Percentiles rank a stretch among this genome's conserved stretches.
These are phyloP conservation scores for Colletotrichum coccodes DNA, from an alignment of 2,329 filamentous ascomycete genomes.

Conservation along the genomic window DNA sequence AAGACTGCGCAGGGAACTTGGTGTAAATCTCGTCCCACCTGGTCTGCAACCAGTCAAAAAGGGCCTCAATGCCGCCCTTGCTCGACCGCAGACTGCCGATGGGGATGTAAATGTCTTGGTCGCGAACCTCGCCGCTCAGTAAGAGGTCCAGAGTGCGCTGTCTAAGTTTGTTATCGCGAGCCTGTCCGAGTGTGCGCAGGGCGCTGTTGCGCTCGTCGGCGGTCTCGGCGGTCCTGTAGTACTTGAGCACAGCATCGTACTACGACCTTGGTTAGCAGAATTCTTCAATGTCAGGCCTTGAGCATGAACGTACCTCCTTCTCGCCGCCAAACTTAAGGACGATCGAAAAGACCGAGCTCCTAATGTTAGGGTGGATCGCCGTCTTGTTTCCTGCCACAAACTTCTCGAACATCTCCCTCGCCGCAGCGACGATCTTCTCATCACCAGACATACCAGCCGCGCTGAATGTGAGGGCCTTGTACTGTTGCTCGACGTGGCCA, in stretches of 20 bases:
- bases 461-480: conserved; percentile 92
- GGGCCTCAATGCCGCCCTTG: conserved; percentile 78
- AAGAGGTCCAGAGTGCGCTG: conserved; percentile 81
- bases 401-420: conserved; percentile 90
- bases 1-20: conserved; percentile 85
- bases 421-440: conserved; percentile 78
- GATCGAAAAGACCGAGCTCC: conserved; percentile 87
- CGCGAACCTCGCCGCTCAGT: conserved; percentile 85
- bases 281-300: background rate
- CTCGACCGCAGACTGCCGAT: conserved; percentile 82
- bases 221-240: conserved; percentile 46
- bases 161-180: conserved; percentile 82
- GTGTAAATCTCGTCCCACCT: conserved; percentile 89
- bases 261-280: conserved; percentile 41
- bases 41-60: conserved; percentile 85
- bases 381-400: conserved; percentile 81
- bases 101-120: conserved; percentile 93
- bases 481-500: conserved; percentile 91
- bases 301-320: conserved; percentile 70
- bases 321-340: conserved; percentile 85
- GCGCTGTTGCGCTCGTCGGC: conserved; percentile 91
- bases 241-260: conserved; percentile 83
- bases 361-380: conserved; percentile 92
- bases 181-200: conserved; percentile 83
- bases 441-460: conserved; percentile 85